Evolutionary conservation across 345 rosid species (phyloP), one percentile per base, ranked within the genome.

Genomic region (Hibiscus trionum): DNA sequence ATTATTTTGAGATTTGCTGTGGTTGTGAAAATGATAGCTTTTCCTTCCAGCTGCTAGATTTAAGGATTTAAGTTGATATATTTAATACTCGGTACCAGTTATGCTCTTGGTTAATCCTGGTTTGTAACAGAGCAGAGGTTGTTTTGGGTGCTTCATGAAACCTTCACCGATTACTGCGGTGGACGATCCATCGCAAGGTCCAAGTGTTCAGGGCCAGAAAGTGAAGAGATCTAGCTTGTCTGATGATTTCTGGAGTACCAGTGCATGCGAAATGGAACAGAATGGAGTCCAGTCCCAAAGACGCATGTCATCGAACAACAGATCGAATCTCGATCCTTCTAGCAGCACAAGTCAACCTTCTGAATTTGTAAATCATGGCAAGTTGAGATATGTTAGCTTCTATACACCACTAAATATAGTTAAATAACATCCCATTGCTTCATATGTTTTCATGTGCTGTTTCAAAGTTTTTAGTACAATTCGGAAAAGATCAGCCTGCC

Each of bases 61-160:
- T 70, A 39, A 21, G 61, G 52, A 57, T 35, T 35, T 35, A 21
- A 55, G 17, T 15, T 56, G 49, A 55, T 70, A 12, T n/a, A 2
- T 46, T 17, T 55, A 11, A 4, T 58, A 24, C 31, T 56, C 49
- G 74, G 71, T 75, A 53, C 78, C 82, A 71, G 79, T 84, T 81
- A 69, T 73, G 66, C 75, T 72, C 37, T 66, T 71, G 83, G 79
- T 76, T 21, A 65, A 72, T 73, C 84, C 86, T 84, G 78, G 79
- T 87, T 86, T 89, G 88, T 73, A 86, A 88, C 98, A 93, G 98
- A 83, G 87, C 90, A 86, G 98, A 87, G 89, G 93, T 86, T 93
- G 97, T 87, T 90, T 89, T 80, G 93, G 93, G 82, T 84, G 97
- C 89, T 86, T 81, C 78, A 72, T 66, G 64, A 88, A 85, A 78